phyloP scores from a whole-genome alignment of 192 early-diverging fungal genomes.

The Chytriomyces confervae region DNA sequence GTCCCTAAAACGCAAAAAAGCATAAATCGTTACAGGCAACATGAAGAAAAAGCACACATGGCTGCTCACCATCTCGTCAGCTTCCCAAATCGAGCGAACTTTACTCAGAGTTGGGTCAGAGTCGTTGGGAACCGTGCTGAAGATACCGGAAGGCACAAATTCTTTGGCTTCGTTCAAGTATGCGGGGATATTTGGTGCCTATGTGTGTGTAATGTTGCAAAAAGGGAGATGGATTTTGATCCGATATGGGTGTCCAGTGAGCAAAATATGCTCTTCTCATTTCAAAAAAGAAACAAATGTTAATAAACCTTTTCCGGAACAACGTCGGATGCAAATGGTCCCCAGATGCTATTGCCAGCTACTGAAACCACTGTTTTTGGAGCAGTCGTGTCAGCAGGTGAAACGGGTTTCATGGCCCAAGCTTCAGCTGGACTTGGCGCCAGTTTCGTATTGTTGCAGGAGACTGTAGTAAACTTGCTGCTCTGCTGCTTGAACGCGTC shows the following conservation, averaged over 20 bases:
- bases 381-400: not conserved
- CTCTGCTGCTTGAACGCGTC: no score
- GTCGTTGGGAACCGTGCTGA: not conserved
- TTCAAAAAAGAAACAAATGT: not conserved
- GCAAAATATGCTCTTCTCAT: not conserved
- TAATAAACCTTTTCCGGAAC: not conserved
- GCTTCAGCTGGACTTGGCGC: not conserved
- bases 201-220: no score
- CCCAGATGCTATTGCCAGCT: not conserved
- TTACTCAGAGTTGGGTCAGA: not conserved
- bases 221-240: no score
- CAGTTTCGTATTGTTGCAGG: no score
- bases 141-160: conserved; percentile 9
- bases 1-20: not conserved
- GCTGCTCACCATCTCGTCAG: conserved; percentile 3
- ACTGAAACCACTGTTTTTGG: not conserved
- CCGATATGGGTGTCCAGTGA: no score
- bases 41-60: not conserved
- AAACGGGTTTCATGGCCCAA: not conserved
- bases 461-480: no score
- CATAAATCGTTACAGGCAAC: not conserved
- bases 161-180: conserved; percentile 21
- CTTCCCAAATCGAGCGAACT: conserved; percentile 25
- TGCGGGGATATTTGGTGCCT: not conserved
- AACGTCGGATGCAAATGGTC: not conserved